Conservation (phyloP, 2,329 filamentous ascomycete genomes). For the Colletotrichum simmondsii region DNA sequence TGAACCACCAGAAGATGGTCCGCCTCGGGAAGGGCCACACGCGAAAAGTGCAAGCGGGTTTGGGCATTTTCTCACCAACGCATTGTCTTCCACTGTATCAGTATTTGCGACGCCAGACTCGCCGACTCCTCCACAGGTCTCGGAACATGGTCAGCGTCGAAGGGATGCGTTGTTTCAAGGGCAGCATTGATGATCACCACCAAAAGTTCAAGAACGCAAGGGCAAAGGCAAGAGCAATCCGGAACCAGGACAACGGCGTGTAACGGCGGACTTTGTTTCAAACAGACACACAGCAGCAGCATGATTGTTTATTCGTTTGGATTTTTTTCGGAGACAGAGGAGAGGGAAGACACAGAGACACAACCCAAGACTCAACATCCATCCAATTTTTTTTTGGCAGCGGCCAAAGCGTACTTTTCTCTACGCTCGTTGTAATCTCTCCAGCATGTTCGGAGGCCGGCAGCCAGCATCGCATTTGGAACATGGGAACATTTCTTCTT, state of each 20-base stretch:
- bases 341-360: slow-evolving; percentile 10
- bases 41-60: slow-evolving; percentile 52
- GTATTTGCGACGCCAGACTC: slow-evolving; percentile 47
- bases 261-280: slow-evolving; percentile 39
- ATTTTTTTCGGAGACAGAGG: slow-evolving; percentile 37
- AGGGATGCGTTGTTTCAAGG: slow-evolving; percentile 32
- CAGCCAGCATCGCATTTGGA: slow-evolving; percentile 43
- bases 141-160: slow-evolving; percentile 20
- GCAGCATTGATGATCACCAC: slow-evolving; percentile 44
- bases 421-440: slow-evolving; percentile 65
- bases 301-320: slow-evolving; percentile 41
- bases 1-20: slow-evolving; percentile 37
- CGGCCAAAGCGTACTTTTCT: slow-evolving; percentile 50
- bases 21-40: slow-evolving; percentile 48
- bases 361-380: slow-evolving; percentile 25
- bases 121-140: slow-evolving; percentile 38
- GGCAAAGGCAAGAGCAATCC: slow-evolving; percentile 29
- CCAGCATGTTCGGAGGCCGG: slow-evolving; percentile 49
- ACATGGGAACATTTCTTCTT: slow-evolving; percentile 25
- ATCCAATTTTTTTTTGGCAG: slow-evolving; percentile 41
- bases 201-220: slow-evolving; percentile 41
- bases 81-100: slow-evolving; percentile 57
- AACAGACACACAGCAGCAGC: slow-evolving; percentile 39
- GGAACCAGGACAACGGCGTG: slow-evolving; percentile 41
- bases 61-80: slow-evolving; percentile 51